Percentiles rank a stretch among this genome's conserved stretches.
Evolutionary conservation across 2,329 filamentous ascomycete species (phyloP).

Genomic region (Aspergillus sp.): DNA sequence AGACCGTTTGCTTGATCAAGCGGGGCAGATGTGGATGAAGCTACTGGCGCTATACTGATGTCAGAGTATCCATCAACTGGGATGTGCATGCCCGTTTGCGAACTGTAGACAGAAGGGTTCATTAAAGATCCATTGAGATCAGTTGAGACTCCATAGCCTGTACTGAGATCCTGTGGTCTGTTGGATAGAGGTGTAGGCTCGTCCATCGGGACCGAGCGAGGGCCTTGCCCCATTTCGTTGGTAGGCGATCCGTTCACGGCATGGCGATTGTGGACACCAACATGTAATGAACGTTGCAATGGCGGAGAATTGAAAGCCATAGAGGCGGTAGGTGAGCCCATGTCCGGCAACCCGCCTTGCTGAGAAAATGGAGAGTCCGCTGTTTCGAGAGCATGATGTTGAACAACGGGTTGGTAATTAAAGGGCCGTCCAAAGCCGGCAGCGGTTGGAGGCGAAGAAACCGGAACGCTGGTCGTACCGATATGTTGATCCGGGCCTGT

Average conservation of each 20-base stretch:
- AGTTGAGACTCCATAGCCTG: constrained; percentile 20
- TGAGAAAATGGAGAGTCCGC: constrained; percentile 28
- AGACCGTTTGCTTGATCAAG: constrained; percentile 28
- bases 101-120: constrained; percentile 17
- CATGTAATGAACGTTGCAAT: constrained; percentile 23
- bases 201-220: constrained; percentile 12
- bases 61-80: constrained; percentile 22
- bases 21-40: constrained; percentile 25
- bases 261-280: constrained; percentile 9
- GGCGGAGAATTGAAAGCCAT: constrained; percentile 27
- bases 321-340: constrained; percentile 29
- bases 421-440: constrained; percentile 20
- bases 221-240: constrained; percentile 16
- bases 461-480: constrained; percentile 20
- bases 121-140: constrained; percentile 21
- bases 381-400: constrained; percentile 23
- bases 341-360: constrained; percentile 27
- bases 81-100: constrained; percentile 17
- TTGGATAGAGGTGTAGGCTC: constrained; percentile 11
- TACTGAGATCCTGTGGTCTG: constrained; percentile 14
- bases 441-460: constrained; percentile 29
- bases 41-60: constrained; percentile 18
- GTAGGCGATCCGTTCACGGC: constrained; percentile 16
- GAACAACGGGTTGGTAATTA: constrained; percentile 26
- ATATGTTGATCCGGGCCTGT: constrained; percentile 10